These are phyloP conservation scores for Ogataea nakhonphanomensis DNA, from an alignment of 805 yeast genomes.

Conservation along the genomic window DNA sequence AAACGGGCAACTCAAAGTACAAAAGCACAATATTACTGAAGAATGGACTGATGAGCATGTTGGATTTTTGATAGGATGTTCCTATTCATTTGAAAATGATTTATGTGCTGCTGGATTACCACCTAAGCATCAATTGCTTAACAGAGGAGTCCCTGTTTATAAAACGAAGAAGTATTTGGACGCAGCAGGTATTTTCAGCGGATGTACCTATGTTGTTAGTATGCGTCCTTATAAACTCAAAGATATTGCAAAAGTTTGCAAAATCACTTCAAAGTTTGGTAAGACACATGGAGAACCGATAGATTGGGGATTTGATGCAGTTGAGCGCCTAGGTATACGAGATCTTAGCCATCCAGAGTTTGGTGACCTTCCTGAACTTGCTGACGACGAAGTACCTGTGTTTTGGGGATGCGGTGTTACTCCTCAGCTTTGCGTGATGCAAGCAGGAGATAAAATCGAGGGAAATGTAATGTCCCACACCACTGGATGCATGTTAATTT, in stretches of 20 bases:
- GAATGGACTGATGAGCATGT: constrained; percentile 36
- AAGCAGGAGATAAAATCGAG: constrained; percentile 26
- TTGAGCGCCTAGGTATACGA: constrained; percentile 34
- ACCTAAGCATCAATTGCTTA: constrained; percentile 26
- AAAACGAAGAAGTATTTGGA: constrained; percentile 25
- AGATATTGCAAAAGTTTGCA: constrained; percentile 31
- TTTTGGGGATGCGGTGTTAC: constrained; percentile 47
- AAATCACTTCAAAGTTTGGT: constrained; percentile 30
- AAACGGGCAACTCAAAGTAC: constrained; percentile 28
- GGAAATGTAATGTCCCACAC: constrained; percentile 35
- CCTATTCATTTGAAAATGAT: constrained; percentile 39
- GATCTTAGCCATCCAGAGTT: constrained; percentile 35
- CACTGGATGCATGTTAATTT: constrained; percentile 37
- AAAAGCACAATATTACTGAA: constrained; percentile 24
- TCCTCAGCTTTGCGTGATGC: constrained; percentile 35
- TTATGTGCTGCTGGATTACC: constrained; percentile 30
- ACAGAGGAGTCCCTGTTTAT: constrained; percentile 29
- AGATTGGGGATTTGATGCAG: constrained; percentile 41
- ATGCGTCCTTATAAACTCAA: constrained; percentile 37
- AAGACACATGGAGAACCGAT: constrained; percentile 41
- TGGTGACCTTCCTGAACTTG: constrained; percentile 33
- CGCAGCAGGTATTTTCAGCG: constrained; percentile 33
- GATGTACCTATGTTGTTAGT: constrained; percentile 38
- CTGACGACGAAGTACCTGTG: constrained; percentile 38
- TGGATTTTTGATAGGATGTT: constrained; percentile 43